Evolutionary conservation across 805 yeast species (phyloP), one percentile per base, ranked within the genome.

Genomic region (Starmera pachycereana): DNA sequence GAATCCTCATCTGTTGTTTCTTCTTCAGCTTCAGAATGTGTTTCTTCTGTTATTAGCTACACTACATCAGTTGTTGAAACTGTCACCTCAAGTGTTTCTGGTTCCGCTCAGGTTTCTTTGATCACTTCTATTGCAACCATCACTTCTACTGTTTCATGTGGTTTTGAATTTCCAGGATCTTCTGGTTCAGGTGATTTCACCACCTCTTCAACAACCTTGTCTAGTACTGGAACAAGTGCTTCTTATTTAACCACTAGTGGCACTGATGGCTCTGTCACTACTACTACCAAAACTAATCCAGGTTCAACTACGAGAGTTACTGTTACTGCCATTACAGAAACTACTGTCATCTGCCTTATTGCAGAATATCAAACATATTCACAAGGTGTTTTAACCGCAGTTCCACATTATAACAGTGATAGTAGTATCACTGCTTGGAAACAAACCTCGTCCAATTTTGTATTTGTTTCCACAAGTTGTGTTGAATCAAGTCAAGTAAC

Each of bases 381-480:
- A 1, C 49, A 48, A 34, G 44, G 42, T 7, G 37, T 51, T 4
- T 22, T 48, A 28, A 52, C 57, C 10, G 47, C 41, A 12, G 43
- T 44, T 18, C 57, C 57, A n/a, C 40, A 35, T 2, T 52, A 52
- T 32, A 44, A 50, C 25, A 31, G 7, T 12, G n/a, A 34, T 0
- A 44, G 41, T 14, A 44, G 53, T 39, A 51, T 52, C 14, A 47
- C 54, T 16, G 55, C 52, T 1, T 52, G 55, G 55, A 14, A 38
- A 2, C 48, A 44, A 13, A 33, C 44, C 1, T 40, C 47, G 1
- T 40, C 47, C 9, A 48, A 44, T 32, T 34, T 47, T 5, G 29
- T 37, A 16, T 52, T 35, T 37, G 43, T 50, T 19, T 45, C 49
- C 12, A 51, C 55, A 1, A 41, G 47, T 33, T 52, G 57, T 41